A percentile compares a stretch with the other conserved stretches of the same genome.
Conservation (phyloP, 2,329 filamentous ascomycete species). For the Exophiala lecanii-corni region DNA sequence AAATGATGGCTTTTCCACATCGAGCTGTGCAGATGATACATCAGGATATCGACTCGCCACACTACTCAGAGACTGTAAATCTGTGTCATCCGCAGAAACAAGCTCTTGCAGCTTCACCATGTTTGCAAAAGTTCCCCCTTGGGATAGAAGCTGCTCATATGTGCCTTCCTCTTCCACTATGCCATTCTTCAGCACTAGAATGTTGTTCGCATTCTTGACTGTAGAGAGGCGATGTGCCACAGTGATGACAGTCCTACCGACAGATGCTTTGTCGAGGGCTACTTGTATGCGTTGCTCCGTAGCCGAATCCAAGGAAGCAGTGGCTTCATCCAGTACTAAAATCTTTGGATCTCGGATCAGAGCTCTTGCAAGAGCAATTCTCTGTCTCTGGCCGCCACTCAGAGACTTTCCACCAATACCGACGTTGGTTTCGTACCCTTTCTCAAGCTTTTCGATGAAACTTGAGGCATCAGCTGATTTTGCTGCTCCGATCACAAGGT, state of each 20-base stretch:
- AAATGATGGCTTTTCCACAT: constrained; percentile 19
- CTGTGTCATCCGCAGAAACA: background rate
- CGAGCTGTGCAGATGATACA: background rate
- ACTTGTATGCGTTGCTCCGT: constrained; percentile 35
- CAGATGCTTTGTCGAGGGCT: constrained; percentile 30
- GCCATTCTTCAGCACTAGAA: constrained; percentile 34
- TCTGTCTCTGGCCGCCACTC: constrained; percentile 85
- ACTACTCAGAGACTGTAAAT: constrained; percentile 1
- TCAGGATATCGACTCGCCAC: background rate
- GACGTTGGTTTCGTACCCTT: constrained; percentile 47
- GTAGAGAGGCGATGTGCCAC: constrained; percentile 31
- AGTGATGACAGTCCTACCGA: constrained; percentile 28
- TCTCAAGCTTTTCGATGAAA: constrained; percentile 52
- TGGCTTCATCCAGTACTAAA: constrained; percentile 46
- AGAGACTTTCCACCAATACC: constrained; percentile 73
- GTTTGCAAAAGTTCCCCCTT: constrained; percentile 43
- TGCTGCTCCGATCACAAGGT: constrained; percentile 41
- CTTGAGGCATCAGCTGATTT: constrained; percentile 54
- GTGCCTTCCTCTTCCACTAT: constrained; percentile 33
- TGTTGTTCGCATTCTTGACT: constrained; percentile 35
- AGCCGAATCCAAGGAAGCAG: constrained; percentile 34
- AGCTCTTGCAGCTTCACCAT: constrained; percentile 46
- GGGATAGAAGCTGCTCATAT: constrained; percentile 30
- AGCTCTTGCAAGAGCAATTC: constrained; percentile 81
- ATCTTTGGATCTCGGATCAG: constrained; percentile 81